Evolutionary conservation across 306 rosid genomes (phyloP).

Genomic region (Acacia melanoxylon): DNA sequence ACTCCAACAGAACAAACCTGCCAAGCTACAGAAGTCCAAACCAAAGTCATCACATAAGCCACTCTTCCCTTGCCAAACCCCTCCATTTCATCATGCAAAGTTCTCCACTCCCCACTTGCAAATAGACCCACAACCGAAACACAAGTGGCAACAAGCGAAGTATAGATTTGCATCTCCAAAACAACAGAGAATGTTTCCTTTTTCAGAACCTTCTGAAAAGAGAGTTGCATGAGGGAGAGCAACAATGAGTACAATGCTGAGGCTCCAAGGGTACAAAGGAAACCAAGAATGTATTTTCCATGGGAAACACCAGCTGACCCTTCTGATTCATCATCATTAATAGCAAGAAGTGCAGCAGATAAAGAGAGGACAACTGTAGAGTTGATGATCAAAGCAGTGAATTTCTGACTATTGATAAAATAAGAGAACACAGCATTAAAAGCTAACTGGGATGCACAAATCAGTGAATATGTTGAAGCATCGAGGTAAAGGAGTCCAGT

Average conservation of each 20-base stretch:
- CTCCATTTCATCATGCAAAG: slow-evolving; percentile 70
- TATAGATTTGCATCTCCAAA: slow-evolving; percentile 87
- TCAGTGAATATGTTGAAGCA: slow-evolving; percentile 87
- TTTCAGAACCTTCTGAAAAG: slow-evolving; percentile 78
- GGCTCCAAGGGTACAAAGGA: slow-evolving; percentile 81
- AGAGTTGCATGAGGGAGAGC: slow-evolving; percentile 83
- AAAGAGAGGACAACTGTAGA: slow-evolving; percentile 69
- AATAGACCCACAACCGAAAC: slow-evolving; percentile 69
- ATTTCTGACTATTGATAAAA: slow-evolving; percentile 83
- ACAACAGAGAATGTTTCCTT: slow-evolving; percentile 85
- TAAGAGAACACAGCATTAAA: slow-evolving; percentile 86
- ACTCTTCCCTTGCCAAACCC: slow-evolving; percentile 56
- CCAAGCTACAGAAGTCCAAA: slow-evolving; percentile 81
- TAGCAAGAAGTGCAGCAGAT: slow-evolving; percentile 72
- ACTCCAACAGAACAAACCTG: slow-evolving; percentile 91
- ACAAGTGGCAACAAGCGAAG: slow-evolving; percentile 70
- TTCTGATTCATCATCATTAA: slow-evolving; percentile 68
- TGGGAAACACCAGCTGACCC: slow-evolving; percentile 52
- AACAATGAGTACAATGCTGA: slow-evolving; percentile 78
- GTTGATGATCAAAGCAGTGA: slow-evolving; percentile 68
- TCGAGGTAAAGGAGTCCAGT: slow-evolving; percentile 80
- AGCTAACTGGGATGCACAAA: slow-evolving; percentile 84
- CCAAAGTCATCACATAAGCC: slow-evolving; percentile 73
- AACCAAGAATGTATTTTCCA: slow-evolving; percentile 53
- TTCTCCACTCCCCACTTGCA: slow-evolving; percentile 79